A percentile compares a stretch with the other conserved stretches of the same genome.
phyloP scores from a whole-genome alignment of 2,329 filamentous ascomycete genomes.

The Alternaria gaisen region DNA sequence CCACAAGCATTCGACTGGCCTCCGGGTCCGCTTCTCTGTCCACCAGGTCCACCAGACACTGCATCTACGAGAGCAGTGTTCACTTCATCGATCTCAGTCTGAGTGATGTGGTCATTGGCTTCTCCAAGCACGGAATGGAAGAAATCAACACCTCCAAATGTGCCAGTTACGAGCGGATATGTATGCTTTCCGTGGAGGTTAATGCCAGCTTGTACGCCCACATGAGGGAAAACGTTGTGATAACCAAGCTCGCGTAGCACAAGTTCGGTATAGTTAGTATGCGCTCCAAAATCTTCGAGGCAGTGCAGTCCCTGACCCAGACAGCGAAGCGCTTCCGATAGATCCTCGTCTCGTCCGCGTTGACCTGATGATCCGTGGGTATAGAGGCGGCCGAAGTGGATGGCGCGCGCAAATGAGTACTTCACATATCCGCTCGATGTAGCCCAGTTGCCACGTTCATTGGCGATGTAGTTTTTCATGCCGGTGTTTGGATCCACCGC shows the following conservation, averaged over 20 bases:
- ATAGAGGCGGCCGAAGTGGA: conserved; percentile 59
- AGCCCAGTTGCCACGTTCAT: conserved; percentile 85
- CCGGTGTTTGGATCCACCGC: conserved; percentile 56
- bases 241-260: conserved; percentile 62
- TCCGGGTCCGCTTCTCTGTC: conserved; percentile 38
- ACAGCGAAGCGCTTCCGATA: conserved; percentile 60
- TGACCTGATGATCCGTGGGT: conserved; percentile 55
- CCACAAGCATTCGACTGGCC: conserved; percentile 44
- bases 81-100: conserved; percentile 59
- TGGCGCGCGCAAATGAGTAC: conserved; percentile 58
- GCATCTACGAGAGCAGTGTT: conserved; percentile 56
- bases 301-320: conserved; percentile 64
- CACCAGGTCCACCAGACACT: conserved; percentile 29
- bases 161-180: conserved; percentile 63
- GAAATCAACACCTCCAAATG: conserved; percentile 63
- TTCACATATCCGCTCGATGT: conserved; percentile 85
- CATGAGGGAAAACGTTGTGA: conserved; percentile 61
- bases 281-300: conserved; percentile 64
- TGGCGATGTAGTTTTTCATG: conserved; percentile 99
- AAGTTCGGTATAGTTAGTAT: conserved; percentile 65
- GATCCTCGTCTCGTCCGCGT: conserved; percentile 54
- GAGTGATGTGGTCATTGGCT: conserved; percentile 59
- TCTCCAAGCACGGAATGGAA: conserved; percentile 61
- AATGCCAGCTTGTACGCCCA: conserved; percentile 57
- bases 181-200: conserved; percentile 59